Evolutionary conservation across 2,329 filamentous ascomycete genomes (phyloP), one percentile per base, ranked within the genome.

Genomic region (Arachnomyces sp.): DNA sequence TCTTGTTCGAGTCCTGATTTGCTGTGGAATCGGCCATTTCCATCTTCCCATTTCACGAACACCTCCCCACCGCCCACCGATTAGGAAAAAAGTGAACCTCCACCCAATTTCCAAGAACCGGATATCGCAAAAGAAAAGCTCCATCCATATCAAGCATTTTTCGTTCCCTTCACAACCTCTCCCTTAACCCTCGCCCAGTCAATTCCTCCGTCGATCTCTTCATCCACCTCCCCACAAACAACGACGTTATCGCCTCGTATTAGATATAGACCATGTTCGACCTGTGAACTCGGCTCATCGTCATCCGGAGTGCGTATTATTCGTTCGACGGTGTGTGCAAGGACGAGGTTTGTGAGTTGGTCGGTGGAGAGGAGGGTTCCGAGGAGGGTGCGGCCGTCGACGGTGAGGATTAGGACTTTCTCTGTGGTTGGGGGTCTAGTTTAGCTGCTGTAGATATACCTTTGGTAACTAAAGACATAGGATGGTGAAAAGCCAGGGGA

Each of bases 231-330:
- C 2, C 92, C 92, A 43, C 92, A 85, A 12, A 93, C 74, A 46
- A 88, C 89, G 35, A 98, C 90, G 57, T 93, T 95, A 61, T 98
- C 92, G 38, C 92, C 92, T 44, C 92, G 78, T 42, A 98, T 85
- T 43, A 98, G 75, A 61, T 95, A 96, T 4, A 96, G 68, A 1
- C 92, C 92, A 46, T 95, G 78, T 3, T 84, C 80, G 13, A 92
- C 81, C 58, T 92, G 80, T 43, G 81, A 78, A 32, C 84, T 93
- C 1, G 82, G 77, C 52, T 94, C 86, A 31, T 79, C 75, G 56
- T 95, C 87, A 57, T 95, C 89, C 32, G 77, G 75, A 1, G 84
- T 82, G 48, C 86, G 84, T 54, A 98, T 95, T 47, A 95, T 84
- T 50, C 92, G 84, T 65, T 98, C 92, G 46, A 88, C 71, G 3